These are phyloP conservation scores for Sphaceloma murrayae DNA, from an alignment of 2,329 filamentous ascomycete species.

Conservation along the genomic window DNA sequence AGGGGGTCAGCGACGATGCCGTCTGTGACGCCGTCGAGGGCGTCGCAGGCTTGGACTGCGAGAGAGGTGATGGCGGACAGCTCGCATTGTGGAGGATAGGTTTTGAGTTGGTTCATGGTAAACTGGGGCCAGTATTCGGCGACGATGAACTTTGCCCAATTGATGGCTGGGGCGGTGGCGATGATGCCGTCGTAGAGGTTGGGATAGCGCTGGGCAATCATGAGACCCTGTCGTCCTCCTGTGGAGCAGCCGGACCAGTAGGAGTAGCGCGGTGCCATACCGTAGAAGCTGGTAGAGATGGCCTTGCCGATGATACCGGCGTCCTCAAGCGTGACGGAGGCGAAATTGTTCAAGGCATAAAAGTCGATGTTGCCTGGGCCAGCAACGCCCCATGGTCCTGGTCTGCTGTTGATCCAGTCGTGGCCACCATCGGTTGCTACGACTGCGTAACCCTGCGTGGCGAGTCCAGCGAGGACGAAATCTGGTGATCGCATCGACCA, in stretches of 20 bases:
- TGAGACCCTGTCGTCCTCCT: constrained; percentile 42
- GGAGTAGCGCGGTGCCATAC: constrained; percentile 32
- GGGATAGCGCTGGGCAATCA: constrained; percentile 44
- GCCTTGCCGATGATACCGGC: constrained; percentile 42
- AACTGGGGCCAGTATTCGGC: constrained; percentile 35
- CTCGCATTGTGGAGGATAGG: constrained; percentile 39
- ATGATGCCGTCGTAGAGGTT: constrained; percentile 41
- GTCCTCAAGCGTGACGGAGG: constrained; percentile 44
- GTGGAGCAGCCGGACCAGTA: constrained; percentile 50
- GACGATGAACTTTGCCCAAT: constrained; percentile 39
- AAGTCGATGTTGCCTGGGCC: constrained; percentile 45
- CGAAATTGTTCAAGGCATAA: constrained; percentile 42
- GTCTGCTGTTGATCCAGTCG: no score
- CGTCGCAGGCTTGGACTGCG: constrained; percentile 47
- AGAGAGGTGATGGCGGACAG: constrained; percentile 44
- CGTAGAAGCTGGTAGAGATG: constrained; percentile 35
- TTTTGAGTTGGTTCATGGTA: constrained; percentile 33
- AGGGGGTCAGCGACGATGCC: constrained; percentile 44
- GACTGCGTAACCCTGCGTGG: no score
- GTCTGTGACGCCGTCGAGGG: constrained; percentile 46
- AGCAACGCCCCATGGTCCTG: no score
- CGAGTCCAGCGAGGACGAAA: no score
- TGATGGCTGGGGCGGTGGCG: constrained; percentile 40
- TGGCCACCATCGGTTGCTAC: no score
- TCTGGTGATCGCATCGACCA: no score